Evolutionary conservation across 2,329 filamentous ascomycete species (phyloP).

Genomic region (Alternaria arbusti): DNA sequence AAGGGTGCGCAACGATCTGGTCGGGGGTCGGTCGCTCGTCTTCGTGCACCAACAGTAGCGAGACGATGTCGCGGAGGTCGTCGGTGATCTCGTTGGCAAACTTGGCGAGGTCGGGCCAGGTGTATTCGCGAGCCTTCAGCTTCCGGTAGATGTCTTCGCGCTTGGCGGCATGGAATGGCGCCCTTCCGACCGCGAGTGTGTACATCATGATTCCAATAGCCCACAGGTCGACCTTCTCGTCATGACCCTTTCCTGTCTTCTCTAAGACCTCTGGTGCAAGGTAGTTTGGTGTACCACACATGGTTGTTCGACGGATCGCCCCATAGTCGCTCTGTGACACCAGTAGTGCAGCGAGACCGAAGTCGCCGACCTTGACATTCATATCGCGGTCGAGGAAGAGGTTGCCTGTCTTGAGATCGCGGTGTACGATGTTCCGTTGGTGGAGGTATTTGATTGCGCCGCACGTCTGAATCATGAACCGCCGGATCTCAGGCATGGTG

Average conservation of each 20-base stretch:
- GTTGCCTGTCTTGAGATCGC: constrained; percentile 97
- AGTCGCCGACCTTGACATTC: constrained; percentile 98
- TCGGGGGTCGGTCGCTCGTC: constrained; percentile 78
- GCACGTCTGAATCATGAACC: constrained; percentile 92
- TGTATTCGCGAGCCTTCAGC: constrained; percentile 74
- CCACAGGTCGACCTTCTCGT: constrained; percentile 98
- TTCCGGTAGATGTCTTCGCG: constrained; percentile 82
- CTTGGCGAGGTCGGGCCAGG: constrained; percentile 74
- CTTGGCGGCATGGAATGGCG: constrained; percentile 91
- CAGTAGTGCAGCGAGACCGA: constrained; percentile 89
- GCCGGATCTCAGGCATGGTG: constrained; percentile 91
- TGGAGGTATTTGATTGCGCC: constrained; percentile 99
- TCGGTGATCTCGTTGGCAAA: constrained; percentile 73
- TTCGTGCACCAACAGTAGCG: constrained; percentile 76
- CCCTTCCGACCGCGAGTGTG: constrained; percentile 94
- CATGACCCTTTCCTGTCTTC: constrained; percentile 91
- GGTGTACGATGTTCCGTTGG: constrained; percentile 91
- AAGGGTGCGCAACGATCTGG: constrained; percentile 77
- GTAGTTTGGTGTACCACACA: constrained; percentile 98
- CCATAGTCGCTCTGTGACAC: constrained; percentile 90
- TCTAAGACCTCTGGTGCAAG: constrained; percentile 96
- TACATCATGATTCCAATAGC: constrained; percentile 98
- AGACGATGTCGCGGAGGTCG: constrained; percentile 79
- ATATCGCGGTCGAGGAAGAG: constrained; percentile 93
- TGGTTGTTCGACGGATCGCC: constrained; percentile 79